phyloP scores from a whole-genome alignment of 805 yeast species.

The Wickerhamomyces mucosus region DNA sequence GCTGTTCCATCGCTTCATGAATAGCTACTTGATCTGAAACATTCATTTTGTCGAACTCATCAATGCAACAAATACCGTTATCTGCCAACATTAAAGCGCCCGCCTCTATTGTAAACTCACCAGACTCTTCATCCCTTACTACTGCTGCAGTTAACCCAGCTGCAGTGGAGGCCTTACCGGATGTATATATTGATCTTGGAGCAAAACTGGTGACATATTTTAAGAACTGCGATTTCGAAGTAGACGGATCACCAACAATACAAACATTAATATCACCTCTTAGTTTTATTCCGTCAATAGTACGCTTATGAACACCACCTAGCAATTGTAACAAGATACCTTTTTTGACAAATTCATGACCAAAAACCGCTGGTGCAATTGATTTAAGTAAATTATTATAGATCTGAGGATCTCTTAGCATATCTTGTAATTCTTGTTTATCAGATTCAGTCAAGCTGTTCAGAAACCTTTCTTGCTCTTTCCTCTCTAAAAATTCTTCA shows the following conservation, averaged over 20 bases:
- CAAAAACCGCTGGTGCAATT: constrained; percentile 92
- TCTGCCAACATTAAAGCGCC: constrained; percentile 98
- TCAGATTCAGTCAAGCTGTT: constrained; percentile 74
- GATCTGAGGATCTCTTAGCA: constrained; percentile 84
- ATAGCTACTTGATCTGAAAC: constrained; percentile 92
- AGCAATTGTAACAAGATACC: constrained; percentile 81
- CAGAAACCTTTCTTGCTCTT: constrained; percentile 65
- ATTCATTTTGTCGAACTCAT: constrained; percentile 98
- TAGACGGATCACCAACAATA: constrained; percentile 96
- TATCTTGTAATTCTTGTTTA: constrained; percentile 71
- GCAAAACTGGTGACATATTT: constrained; percentile 87
- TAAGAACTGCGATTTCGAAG: constrained; percentile 91
- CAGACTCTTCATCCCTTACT: constrained; percentile 93
- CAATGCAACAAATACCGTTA: constrained; percentile 97
- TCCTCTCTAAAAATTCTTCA: constrained; percentile 38
- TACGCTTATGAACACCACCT: constrained; percentile 92
- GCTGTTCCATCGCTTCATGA: constrained; percentile 99
- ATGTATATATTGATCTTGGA: constrained; percentile 92
- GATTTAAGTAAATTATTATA: constrained; percentile 80
- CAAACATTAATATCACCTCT: constrained; percentile 97
- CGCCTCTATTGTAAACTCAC: constrained; percentile 95
- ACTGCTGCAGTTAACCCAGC: constrained; percentile 99
- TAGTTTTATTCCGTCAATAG: constrained; percentile 87
- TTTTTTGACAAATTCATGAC: constrained; percentile 89
- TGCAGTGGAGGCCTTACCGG: constrained; percentile 97